Evolutionary conservation across 1,284 basidiomycete genomes (phyloP), one percentile per base, ranked within the genome.

Genomic region (Marasmius fiardii): DNA sequence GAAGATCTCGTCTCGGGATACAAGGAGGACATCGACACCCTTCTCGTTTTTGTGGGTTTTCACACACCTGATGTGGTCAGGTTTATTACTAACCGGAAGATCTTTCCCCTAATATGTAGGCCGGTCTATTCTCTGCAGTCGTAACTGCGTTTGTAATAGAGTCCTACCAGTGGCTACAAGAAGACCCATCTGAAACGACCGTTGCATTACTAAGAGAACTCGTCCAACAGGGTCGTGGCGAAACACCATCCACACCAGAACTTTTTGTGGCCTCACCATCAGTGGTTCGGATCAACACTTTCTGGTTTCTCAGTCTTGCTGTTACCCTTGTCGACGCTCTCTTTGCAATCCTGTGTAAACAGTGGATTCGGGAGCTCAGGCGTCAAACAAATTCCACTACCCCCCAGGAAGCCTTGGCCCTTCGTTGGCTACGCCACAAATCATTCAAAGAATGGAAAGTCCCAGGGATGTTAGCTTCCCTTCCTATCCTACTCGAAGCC

Each of bases 281-380:
- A 2, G 24, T 41, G 3, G 41, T 43, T 10, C 48, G 57, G 4
- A 49, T 58, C 18, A 55, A 58, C 26, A 48, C 51, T 18, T 50
- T 58, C 11, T 55, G 57, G 54, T 55, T 58, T 31, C 57, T 58
- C 43, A 58, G 57, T 20, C 51, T 58, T 4, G 39, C 35, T 10
- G 26, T 58, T 16, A 23, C 43, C 3, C 41, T 58, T 3, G 39
- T 50, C 23, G 28, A 54, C 1, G 57, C 50, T 14, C 37, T 55
- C 7, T 21, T 55, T n/a, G 49, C 53, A 8, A 43, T 58, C 3
- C 43, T 58, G 3, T 52, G 53, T 44, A 58, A 58, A 41, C 57
- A 58, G 35, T 58, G 57, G 57, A 4, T 58, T 18, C 49, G 57
- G 1, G 58, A 52, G 35, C 43, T 50, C 48, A 28, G 34, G 16